Conservation (phyloP, 192 early-diverging fungal genomes). For the Entomortierella chlamydospora region DNA sequence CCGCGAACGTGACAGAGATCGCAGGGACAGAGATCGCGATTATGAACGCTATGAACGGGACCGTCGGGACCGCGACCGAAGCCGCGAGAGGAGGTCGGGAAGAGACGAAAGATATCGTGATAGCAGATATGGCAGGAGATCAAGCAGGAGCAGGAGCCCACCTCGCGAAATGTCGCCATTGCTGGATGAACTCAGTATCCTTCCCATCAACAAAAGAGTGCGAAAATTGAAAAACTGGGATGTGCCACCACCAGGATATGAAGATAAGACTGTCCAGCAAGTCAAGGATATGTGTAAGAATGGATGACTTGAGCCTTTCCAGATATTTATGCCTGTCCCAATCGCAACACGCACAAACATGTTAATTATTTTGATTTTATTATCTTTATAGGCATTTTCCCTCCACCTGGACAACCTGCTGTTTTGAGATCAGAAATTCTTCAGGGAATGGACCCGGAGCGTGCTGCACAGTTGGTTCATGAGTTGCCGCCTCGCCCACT, state of each 20-base stretch:
- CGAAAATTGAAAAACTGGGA: constrained; percentile 94
- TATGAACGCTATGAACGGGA: constrained; percentile 52
- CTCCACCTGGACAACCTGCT: constrained; percentile 76
- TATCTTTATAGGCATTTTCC: constrained; percentile 72
- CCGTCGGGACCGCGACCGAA: constrained; percentile 62
- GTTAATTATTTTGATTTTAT: too few species aligned
- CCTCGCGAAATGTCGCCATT: constrained; percentile 46
- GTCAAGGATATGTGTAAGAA: constrained; percentile 88
- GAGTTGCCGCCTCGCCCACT: constrained; percentile 55
- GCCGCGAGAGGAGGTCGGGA: constrained; percentile 52
- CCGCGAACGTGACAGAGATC: constrained; percentile 49
- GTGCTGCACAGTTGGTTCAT: constrained; percentile 63
- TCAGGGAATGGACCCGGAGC: constrained; percentile 64
- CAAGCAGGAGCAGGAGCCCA: constrained; percentile 60
- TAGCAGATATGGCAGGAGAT: constrained; percentile 57
- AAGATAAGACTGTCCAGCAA: constrained; percentile 84
- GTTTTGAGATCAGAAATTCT: constrained; percentile 50
- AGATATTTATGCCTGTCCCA: too few species aligned
- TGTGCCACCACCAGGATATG: constrained; percentile 87
- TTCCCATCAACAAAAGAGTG: constrained; percentile 82
- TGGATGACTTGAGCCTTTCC: background rate
- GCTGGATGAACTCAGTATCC: constrained; percentile 58
- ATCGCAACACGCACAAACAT: too few species aligned
- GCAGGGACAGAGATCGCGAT: constrained; percentile 52
- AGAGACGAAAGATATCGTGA: constrained; percentile 57